These are phyloP conservation scores for Scheffersomyces quercinus DNA, from an alignment of 1,139 yeast genomes.

Conservation along the genomic window DNA sequence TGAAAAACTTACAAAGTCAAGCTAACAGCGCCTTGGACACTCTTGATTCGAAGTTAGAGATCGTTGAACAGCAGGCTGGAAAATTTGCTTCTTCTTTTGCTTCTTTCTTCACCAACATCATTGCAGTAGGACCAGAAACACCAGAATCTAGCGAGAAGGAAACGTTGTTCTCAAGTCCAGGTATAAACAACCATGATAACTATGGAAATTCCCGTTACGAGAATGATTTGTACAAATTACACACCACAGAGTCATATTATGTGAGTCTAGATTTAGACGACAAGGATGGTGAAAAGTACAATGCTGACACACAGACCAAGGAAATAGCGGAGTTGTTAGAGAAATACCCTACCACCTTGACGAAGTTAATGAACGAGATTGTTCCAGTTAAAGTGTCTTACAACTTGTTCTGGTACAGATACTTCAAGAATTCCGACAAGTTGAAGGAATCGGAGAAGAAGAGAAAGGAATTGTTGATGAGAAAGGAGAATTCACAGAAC, in stretches of 20 bases:
- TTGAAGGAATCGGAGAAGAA: conserved; percentile 65
- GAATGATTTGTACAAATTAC: conserved; percentile 41
- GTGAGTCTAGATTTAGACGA: conserved; percentile 17
- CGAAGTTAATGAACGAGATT: conserved; percentile 57
- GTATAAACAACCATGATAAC: conserved; percentile 21
- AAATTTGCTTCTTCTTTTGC: conserved; percentile 59
- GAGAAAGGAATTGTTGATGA: conserved; percentile 60
- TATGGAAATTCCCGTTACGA: conserved; percentile 47
- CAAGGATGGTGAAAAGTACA: conserved; percentile 27
- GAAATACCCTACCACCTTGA: conserved; percentile 52
- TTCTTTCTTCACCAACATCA: conserved; percentile 55
- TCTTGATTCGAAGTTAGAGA: conserved; percentile 67
- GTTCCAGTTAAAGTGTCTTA: conserved; percentile 68
- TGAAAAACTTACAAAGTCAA: conserved; percentile 26
- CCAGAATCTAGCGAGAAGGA: conserved; percentile 12
- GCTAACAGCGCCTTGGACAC: conserved; percentile 64
- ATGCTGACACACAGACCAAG: conserved; percentile 52
- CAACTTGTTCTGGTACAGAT: conserved; percentile 72
- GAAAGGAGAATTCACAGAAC: conserved; percentile 13
- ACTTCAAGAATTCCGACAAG: conserved; percentile 56
- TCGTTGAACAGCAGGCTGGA: conserved; percentile 65
- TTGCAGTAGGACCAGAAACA: conserved; percentile 35
- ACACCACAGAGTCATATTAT: conserved; percentile 28
- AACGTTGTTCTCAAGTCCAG: conserved; percentile 20
- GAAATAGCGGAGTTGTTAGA: conserved; percentile 52